Conservation (phyloP, 768 basidiomycete species). For the Calocybe gangraenosa region DNA sequence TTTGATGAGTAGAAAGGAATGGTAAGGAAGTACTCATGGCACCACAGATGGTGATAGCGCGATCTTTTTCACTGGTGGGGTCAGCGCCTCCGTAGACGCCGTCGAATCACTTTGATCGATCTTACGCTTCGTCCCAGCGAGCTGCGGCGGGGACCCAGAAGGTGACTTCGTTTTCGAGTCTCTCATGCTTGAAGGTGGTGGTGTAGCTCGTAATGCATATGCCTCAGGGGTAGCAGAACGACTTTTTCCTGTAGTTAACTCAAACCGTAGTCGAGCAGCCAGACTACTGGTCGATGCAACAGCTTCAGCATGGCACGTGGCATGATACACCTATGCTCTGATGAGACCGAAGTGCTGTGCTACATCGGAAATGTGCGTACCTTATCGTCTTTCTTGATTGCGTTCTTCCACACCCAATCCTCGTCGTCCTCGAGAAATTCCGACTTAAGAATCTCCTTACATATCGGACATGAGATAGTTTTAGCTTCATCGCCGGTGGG, state of each 20-base stretch:
- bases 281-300: slow-evolving; percentile 57
- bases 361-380: slow-evolving; percentile 38
- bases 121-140: slow-evolving; percentile 73
- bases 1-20: background rate
- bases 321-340: slow-evolving; percentile 75
- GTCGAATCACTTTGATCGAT: slow-evolving; percentile 48
- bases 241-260: slow-evolving; percentile 58
- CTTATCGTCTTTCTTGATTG: slow-evolving; percentile 76
- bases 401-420: slow-evolving; percentile 98
- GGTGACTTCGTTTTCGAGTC: slow-evolving; percentile 33
- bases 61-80: slow-evolving; percentile 66
- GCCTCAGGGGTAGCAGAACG: slow-evolving; percentile 76
- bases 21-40: slow-evolving; percentile 1
- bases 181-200: slow-evolving; percentile 32
- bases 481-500: slow-evolving; percentile 88
- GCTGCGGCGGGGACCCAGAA: slow-evolving; percentile 46
- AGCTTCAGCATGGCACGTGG: slow-evolving; percentile 89
- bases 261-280: slow-evolving; percentile 64
- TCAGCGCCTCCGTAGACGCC: slow-evolving; percentile 34
- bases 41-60: slow-evolving; percentile 36
- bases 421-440: slow-evolving; percentile 95
- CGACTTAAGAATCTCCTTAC: slow-evolving; percentile 88
- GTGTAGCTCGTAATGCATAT: slow-evolving; percentile 31
- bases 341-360: background rate
- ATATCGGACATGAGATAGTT: slow-evolving; percentile 85